Evolutionary conservation across 176 grass and related monocot species (phyloP), one percentile per base, ranked within the genome.

Genomic region (Oryza nivara): DNA sequence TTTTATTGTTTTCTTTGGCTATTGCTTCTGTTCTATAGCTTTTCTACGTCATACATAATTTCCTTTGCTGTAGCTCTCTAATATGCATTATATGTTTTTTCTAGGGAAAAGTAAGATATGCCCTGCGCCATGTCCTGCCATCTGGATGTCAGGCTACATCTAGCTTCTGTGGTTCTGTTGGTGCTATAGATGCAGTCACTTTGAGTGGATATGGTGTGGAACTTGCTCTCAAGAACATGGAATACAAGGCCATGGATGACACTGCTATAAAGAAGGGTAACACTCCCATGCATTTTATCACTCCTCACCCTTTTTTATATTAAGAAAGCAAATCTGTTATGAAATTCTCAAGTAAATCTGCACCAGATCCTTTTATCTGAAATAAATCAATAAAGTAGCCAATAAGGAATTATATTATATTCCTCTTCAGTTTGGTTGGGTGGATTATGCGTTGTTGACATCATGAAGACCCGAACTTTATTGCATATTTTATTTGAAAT

Each of bases 161-260:
- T 58, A 92, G 91, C 89, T 92, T 89, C 90, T 98, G 96, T 61
- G 92, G 91, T 82, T 85, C 91, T 70, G 73, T 94, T 90, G 96
- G 96, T 87, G 81, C 93, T 78, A 83, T 89, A 70, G 96, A 95
- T 92, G 73, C 86, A 88, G 93, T 98, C 73, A 93, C 93, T 83
- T 90, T 98, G 77, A 94, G 91, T 90, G 96, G 96, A 72, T 98
- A 98, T 34, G 96, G 96, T 30, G 93, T 98, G 20, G 96, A 98
- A 82, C 96, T 98, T 87, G 96, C 96, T 73, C 91, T 98, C 56
- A 98, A 98, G 88, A 98, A 98, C 86, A 98, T 98, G 96, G 96
- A 98, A 61, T 98, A 98, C 93, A 98, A 98, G 71, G 96, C 96
- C 68, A 95, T 98, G 91, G 96, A 98, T 92, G 96, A 98, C 77